Evolutionary conservation across 2,329 filamentous ascomycete species (phyloP), one percentile per base, ranked within the genome.

Genomic region (Neonectria neomacrospora): DNA sequence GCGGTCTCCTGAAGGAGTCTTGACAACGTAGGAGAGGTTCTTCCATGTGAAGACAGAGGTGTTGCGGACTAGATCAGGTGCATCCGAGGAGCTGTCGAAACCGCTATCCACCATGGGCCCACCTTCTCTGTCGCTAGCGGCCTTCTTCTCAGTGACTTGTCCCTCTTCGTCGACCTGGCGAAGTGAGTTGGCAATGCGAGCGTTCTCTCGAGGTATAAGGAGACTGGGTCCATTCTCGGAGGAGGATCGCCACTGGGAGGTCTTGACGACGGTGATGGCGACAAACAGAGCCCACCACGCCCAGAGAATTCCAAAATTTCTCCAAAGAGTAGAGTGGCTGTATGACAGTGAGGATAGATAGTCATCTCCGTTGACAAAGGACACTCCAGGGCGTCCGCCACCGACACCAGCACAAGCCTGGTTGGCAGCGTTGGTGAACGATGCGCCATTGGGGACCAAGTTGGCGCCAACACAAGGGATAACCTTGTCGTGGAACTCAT

Each of bases 41-140:
- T 90, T 90, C 90, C 91, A 94, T 1, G 91, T 93, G 69, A 93
- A 92, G 0, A 91, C 81, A 0, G 87, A 89, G 0, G 85, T 90
- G 74, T 91, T 91, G 26, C 84, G 84, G 30, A 89, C 77, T 1
- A 91, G 80, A 23, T 55, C 37, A 18, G 37, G 37, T 2, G 8
- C 53, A 73, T 78, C 53, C 66, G 76, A 66, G 48, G 52, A 62
- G n/a, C 6, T 63, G 20, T 63, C 55, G 0, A 56, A 55, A 16
- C 68, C 67, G 5, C 68, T 62, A 3, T 59, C 64, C 5, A 42
- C 65, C 32, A 68, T 50, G 12, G 61, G 64, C 5, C 63, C 71
- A 2, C 59, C 62, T 28, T 68, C 61, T 16, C 63, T 20, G 1
- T 53, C 54, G 3, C 22, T 41, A 5, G 12, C 41, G 12, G 51